Percentiles rank a stretch among this genome's conserved stretches.
phyloP scores from a whole-genome alignment of 495 filamentous ascomycete genomes.

The Neurospora sp. region DNA sequence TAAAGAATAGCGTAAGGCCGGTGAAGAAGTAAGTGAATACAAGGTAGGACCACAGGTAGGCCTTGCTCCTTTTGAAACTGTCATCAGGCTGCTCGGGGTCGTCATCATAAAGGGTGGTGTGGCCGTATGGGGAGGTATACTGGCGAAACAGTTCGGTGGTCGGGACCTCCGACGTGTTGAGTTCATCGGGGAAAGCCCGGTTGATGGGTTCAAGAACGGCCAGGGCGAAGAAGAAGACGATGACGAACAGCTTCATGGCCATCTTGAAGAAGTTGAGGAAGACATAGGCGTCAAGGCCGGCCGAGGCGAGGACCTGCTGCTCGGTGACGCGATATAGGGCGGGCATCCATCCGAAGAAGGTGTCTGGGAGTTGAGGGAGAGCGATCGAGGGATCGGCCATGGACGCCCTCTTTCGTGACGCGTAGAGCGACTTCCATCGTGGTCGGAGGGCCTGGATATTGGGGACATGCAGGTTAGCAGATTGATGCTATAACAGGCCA shows the following conservation, averaged over 20 bases:
- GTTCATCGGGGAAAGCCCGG: conserved; percentile 39
- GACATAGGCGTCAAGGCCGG: conserved; percentile 91
- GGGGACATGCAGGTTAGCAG: neutral
- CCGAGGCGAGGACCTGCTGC: conserved; percentile 78
- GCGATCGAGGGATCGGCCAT: conserved; percentile 49
- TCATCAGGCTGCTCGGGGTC: conserved; percentile 16
- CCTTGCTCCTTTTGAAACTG: conserved; percentile 25
- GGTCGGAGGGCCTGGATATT: conserved; percentile 57
- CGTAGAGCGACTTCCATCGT: conserved; percentile 88
- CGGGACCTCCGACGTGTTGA: conserved; percentile 2
- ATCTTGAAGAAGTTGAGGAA: conserved; percentile 93
- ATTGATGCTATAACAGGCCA: neutral
- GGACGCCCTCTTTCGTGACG: conserved; percentile 65
- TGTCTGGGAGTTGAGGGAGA: conserved; percentile 75
- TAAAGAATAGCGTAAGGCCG: conserved; percentile 67
- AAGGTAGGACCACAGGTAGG: conserved; percentile 88
- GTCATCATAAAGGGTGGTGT: neutral
- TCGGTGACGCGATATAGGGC: conserved; percentile 81
- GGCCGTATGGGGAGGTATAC: conserved; percentile 4
- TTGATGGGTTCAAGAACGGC: conserved; percentile 81
- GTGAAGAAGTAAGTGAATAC: conserved; percentile 88
- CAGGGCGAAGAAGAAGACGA: conserved; percentile 70
- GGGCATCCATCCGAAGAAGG: conserved; percentile 90
- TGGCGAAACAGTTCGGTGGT: conserved; percentile 4
- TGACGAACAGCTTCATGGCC: conserved; percentile 69